A percentile compares a stretch with the other conserved stretches of the same genome.
Evolutionary conservation across 2,329 filamentous ascomycete species (phyloP).

Genomic region (Phyllosticta citrichinensis): DNA sequence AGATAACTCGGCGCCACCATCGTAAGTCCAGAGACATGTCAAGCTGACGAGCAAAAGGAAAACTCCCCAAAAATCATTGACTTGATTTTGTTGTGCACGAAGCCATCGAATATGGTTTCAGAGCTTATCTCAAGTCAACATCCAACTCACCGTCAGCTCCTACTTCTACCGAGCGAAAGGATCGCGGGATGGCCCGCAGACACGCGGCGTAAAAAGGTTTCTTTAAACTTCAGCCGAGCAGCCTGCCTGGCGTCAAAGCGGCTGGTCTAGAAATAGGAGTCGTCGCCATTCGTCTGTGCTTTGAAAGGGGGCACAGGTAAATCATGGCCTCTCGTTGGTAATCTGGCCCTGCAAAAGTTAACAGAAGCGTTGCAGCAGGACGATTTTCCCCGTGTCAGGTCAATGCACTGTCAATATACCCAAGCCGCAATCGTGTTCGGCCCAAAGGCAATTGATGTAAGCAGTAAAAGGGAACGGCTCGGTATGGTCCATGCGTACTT

Average conservation of each 20-base stretch:
- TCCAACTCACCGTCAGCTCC: no score
- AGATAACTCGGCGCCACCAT: background rate
- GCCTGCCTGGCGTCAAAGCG: background rate
- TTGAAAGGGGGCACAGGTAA: background rate
- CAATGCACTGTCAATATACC: background rate
- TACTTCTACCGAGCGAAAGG: background rate
- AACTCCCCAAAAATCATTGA: no score
- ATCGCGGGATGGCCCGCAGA: background rate
- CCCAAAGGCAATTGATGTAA: background rate
- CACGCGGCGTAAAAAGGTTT: background rate
- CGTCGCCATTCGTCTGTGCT: background rate
- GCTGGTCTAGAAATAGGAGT: background rate
- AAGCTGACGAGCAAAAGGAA: background rate
- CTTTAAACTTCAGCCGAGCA: background rate
- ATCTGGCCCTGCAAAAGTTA: background rate
- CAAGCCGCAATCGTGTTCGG: background rate
- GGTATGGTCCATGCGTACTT: background rate
- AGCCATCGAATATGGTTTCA: no score
- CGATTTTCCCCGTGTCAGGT: background rate
- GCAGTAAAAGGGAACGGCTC: background rate
- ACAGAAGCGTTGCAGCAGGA: background rate
- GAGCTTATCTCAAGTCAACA: no score
- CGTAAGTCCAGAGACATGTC: background rate
- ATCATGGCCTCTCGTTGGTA: background rate
- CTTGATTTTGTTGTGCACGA: no score